A percentile compares a stretch with the other conserved stretches of the same genome.
Conservation (phyloP, 2,329 filamentous ascomycete species). For the Botrytis sinoallii region DNA sequence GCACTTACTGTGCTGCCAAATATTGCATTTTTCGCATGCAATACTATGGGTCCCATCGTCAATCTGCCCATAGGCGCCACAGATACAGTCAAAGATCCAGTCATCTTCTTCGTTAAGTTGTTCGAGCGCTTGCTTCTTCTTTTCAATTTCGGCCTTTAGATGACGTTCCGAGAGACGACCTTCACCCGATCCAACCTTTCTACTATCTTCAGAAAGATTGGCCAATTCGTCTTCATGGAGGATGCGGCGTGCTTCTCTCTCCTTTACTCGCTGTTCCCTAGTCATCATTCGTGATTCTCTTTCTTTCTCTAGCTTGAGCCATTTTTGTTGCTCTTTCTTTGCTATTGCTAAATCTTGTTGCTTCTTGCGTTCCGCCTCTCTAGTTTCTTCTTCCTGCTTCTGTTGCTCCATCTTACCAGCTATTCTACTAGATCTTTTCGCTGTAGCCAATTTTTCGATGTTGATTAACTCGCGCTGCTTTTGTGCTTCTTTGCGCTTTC, state of each 20-base stretch:
- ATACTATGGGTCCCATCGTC: slow-evolving; percentile 94
- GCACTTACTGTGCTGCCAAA: slow-evolving; percentile 97
- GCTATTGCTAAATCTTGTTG: slow-evolving; percentile 62
- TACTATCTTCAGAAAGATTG: slow-evolving; percentile 73
- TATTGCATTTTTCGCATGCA: slow-evolving; percentile 87
- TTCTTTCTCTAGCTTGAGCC: slow-evolving; percentile 61
- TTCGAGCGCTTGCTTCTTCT: slow-evolving; percentile 71
- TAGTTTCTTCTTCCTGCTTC: slow-evolving; percentile 66
- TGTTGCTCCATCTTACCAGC: slow-evolving; percentile 78
- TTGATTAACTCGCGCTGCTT: slow-evolving; percentile 77
- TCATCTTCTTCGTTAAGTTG: slow-evolving; percentile 68
- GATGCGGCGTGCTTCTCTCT: slow-evolving; percentile 80
- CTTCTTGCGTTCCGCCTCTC: slow-evolving; percentile 66
- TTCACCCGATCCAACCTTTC: slow-evolving; percentile 52
- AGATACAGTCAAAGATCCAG: slow-evolving; percentile 95
- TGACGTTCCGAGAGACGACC: slow-evolving; percentile 73
- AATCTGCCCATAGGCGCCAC: slow-evolving; percentile 85
- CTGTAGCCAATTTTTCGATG: slow-evolving; percentile 83
- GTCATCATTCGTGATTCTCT: slow-evolving; percentile 78
- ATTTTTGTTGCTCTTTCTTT: slow-evolving; percentile 63
- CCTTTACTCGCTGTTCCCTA: slow-evolving; percentile 78
- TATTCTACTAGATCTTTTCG: slow-evolving; percentile 89
- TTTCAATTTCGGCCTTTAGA: slow-evolving; percentile 78
- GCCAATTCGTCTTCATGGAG: slow-evolving; percentile 80
- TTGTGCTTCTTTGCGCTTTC: slow-evolving; percentile 65